Base-by-base conservation (phyloP, 805 yeast genomes). In the Yarrowia deformans region DNA sequence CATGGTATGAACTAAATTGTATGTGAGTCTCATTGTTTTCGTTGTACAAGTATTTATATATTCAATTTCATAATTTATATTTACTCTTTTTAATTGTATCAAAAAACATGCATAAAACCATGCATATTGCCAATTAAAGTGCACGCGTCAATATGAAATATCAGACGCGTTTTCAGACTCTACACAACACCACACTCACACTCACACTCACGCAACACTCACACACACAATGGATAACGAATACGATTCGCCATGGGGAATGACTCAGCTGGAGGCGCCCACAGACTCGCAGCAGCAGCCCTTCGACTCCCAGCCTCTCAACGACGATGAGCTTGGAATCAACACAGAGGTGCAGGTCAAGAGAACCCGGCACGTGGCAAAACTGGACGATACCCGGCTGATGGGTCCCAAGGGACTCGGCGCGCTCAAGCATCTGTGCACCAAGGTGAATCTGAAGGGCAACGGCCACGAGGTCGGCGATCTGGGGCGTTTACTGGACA, bases 341-440 rank as follows among this genome's bases (percentile, higher is more conserved):
- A 35, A 63, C 45, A 71, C 72, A 4, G 79, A 75, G 49, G 79
- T 79, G 23, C 74, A 66, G 18, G 73, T 77, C 23, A 70, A 70
- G 70, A 74, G 74, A 34, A 73, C 78, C 18, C 74, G 78, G 49
- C 74, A 75, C 55, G 19, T 72, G n/a, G 84, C 84, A 49, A 84
- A 83, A 68, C 76, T 90, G 40, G 86, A 86, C 16, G 84, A 84
- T 9, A 84, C 82, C 18, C 81, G 84, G 45, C 77, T 90, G 67
- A 74, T 86, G 8, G 80, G 85, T 2, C 79, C 79, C 3, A 78
- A 83, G n/a, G 95, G 94, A 0, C 55, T 63, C 9, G 29, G 29
- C 1, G 55, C 56, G 6, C 75, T 90, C 50, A 87, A 89, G 1
- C 79, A 79, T 61, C 70, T 90, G n/a, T 75, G 81, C 48, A 76